Percentiles rank a stretch among this genome's conserved stretches.
Conservation (phyloP, 371 early-diverging fungal genomes). For the Ordospora pajunii region DNA sequence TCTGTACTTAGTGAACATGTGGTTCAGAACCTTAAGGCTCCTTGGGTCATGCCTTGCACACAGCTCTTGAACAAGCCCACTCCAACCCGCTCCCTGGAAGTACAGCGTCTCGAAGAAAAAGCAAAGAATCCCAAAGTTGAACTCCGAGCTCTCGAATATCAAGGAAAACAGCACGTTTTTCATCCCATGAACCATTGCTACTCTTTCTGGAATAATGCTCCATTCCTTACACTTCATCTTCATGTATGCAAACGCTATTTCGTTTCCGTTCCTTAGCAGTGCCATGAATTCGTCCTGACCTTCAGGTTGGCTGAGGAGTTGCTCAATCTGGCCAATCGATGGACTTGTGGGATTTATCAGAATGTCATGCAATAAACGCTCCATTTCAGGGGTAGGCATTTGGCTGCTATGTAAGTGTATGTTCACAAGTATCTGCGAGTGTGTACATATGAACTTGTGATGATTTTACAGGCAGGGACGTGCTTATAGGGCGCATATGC, state of each 20-base stretch:
- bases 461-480: no score
- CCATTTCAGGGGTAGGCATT: slow-evolving; percentile 28
- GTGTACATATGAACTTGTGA: no score
- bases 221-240: slow-evolving; percentile 30
- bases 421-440: no score
- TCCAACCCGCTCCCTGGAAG: background rate
- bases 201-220: background rate
- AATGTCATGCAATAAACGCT: slow-evolving; percentile 17
- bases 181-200: background rate
- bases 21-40: slow-evolving; percentile 20
- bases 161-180: slow-evolving; percentile 11
- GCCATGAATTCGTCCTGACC: slow-evolving; percentile 21
- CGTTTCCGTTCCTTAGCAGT: slow-evolving; percentile 10
- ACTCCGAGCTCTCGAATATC: background rate
- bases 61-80: slow-evolving; percentile 14
- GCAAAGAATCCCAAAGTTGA: slow-evolving; percentile 8
- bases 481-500: no score
- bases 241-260: slow-evolving; percentile 34
- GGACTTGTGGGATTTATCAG: background rate
- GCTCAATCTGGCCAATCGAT: background rate
- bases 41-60: slow-evolving; percentile 1
- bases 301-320: background rate
- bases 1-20: slow-evolving; percentile 29
- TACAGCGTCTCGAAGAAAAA: slow-evolving; percentile 23
- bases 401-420: background rate